A percentile compares a stretch with the other conserved stretches of the same genome.
phyloP scores from a whole-genome alignment of 306 rosid genomes.

The Urtica urens region DNA sequence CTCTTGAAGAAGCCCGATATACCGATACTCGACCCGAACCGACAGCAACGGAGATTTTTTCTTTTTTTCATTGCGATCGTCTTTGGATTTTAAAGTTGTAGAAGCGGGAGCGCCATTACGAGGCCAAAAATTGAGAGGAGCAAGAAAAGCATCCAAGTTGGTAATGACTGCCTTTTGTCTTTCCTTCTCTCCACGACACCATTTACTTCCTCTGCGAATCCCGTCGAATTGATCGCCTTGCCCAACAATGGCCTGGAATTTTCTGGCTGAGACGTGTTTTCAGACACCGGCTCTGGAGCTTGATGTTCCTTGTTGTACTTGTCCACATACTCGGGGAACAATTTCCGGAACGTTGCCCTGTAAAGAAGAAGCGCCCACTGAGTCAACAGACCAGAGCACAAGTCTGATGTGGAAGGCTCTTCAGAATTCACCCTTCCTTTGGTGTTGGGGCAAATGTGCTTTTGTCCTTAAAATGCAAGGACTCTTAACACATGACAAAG shows the following conservation, averaged over 20 bases:
- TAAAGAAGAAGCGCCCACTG: slow-evolving; percentile 1
- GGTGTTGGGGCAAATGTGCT: background rate
- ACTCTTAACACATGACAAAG: background rate
- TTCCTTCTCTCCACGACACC: slow-evolving; percentile 28
- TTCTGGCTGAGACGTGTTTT: slow-evolving; percentile 23
- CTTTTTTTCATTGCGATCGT: background rate
- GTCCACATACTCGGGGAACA: slow-evolving; percentile 92
- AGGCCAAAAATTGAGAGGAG: slow-evolving; percentile 80
- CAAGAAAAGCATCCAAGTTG: slow-evolving; percentile 84
- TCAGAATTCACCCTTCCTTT: background rate
- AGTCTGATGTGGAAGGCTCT: too few species aligned
- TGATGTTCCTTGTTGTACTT: slow-evolving; percentile 67
- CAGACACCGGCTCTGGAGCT: slow-evolving; percentile 33
- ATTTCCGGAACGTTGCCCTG: slow-evolving; percentile 77
- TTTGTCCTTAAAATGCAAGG: background rate
- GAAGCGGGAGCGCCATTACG: slow-evolving; percentile 90
- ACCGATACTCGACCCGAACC: background rate
- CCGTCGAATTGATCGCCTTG: slow-evolving; percentile 28
- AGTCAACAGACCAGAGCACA: background rate
- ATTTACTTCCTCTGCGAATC: slow-evolving; percentile 32
- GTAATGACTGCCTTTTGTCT: slow-evolving; percentile 51
- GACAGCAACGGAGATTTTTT: background rate
- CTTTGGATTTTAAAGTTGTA: slow-evolving; percentile 51
- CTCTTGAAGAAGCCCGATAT: slow-evolving; percentile 12
- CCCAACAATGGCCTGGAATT: slow-evolving; percentile 32